Conservation (phyloP, 116 monocot genomes). For the Phalaenopsis hybrid region DNA sequence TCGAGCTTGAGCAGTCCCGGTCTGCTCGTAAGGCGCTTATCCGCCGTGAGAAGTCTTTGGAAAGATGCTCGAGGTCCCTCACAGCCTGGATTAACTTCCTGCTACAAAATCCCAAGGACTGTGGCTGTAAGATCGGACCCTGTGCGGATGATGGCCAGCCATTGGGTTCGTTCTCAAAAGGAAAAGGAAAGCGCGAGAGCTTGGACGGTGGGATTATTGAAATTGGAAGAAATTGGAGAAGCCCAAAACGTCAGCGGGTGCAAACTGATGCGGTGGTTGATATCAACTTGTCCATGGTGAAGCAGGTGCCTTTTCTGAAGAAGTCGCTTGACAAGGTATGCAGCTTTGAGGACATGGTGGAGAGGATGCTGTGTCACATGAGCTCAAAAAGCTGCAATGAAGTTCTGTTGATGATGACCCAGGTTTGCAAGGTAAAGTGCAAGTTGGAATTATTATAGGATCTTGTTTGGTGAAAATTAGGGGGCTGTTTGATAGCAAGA, state of each 20-base stretch:
- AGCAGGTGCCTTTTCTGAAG: slow-evolving; percentile 9
- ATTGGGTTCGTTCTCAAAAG: not conserved
- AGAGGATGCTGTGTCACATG: slow-evolving; percentile 43
- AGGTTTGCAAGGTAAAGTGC: slow-evolving; percentile 45
- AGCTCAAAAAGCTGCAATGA: slow-evolving; percentile 33
- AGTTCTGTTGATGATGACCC: slow-evolving; percentile 42
- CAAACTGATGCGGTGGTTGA: not conserved
- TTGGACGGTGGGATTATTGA: slow-evolving; percentile 12
- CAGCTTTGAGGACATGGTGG: slow-evolving; percentile 41
- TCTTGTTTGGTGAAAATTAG: not conserved
- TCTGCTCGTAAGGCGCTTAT: slow-evolving; percentile 32
- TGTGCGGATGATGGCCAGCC: not conserved
- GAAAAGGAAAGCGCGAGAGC: slow-evolving; percentile 20
- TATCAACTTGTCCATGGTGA: not conserved
- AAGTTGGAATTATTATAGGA: not conserved
- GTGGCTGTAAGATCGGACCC: slow-evolving; percentile 14
- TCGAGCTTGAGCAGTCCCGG: slow-evolving; percentile 48
- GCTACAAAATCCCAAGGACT: slow-evolving; percentile 25
- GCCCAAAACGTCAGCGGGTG: slow-evolving; percentile 23
- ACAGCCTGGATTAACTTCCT: slow-evolving; percentile 50
- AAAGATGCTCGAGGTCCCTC: slow-evolving; percentile 23
- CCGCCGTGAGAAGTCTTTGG: slow-evolving; percentile 18
- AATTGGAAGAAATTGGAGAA: slow-evolving; percentile 7
- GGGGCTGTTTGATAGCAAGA: too few species aligned
- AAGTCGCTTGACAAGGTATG: slow-evolving; percentile 42